Conservation (phyloP, 495 filamentous ascomycete genomes). For the Xylaria scruposa region DNA sequence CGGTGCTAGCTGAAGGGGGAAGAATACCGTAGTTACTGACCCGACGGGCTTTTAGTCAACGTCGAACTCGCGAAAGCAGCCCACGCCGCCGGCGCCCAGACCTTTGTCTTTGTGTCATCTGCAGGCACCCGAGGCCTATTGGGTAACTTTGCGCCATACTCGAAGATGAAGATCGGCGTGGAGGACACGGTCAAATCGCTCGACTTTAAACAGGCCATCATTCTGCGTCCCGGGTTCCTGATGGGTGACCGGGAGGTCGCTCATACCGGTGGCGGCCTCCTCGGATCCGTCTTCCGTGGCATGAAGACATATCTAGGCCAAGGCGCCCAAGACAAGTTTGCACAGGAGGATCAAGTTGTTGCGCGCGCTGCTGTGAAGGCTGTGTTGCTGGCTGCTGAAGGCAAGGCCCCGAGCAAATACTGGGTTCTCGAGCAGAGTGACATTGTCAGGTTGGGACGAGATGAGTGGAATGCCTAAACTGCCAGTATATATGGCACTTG, state of each 20-base stretch:
- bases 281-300: constrained; percentile 56
- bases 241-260: constrained; percentile 69
- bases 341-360: constrained; percentile 78
- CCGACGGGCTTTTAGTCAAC: constrained; percentile 53
- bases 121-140: constrained; percentile 52
- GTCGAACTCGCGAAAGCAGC: constrained; percentile 71
- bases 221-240: constrained; percentile 78
- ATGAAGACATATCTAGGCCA: constrained; percentile 54
- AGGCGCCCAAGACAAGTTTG: constrained; percentile 66
- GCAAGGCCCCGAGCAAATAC: constrained; percentile 54
- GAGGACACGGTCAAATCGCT: constrained; percentile 76
- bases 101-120: constrained; percentile 72
- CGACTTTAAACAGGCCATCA: constrained; percentile 75
- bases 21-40: background rate
- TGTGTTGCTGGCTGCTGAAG: constrained; percentile 49
- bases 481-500: background rate
- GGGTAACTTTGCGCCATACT: constrained; percentile 55
- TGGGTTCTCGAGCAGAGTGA: constrained; percentile 57
- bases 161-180: constrained; percentile 79
- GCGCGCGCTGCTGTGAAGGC: constrained; percentile 73
- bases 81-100: constrained; percentile 65
- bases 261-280: constrained; percentile 55
- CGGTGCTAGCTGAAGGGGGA: background rate
- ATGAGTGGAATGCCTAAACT: constrained; percentile 42
- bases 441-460: constrained; percentile 56